Evolutionary conservation across 108 stramenopile species (phyloP).

Genomic region (Fragilariopsis cylindrus): DNA sequence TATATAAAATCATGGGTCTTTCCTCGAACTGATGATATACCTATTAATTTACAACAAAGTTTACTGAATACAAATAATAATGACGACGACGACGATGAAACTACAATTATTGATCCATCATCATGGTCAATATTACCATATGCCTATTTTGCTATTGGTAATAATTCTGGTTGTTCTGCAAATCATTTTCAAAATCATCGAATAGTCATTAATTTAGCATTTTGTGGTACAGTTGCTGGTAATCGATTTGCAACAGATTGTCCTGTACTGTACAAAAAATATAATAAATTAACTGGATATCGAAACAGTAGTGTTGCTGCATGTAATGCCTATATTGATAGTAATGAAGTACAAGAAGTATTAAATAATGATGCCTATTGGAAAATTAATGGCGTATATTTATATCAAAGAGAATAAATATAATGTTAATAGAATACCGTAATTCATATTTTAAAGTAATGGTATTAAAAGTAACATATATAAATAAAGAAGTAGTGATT

Average conservation of each 20-base stretch:
- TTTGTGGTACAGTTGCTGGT: conserved; percentile 86
- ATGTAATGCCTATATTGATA: conserved; percentile 76
- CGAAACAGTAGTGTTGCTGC: conserved; percentile 45
- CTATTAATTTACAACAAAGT: conserved; percentile 28
- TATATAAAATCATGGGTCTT: conserved; percentile 88
- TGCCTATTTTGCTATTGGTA: conserved; percentile 84
- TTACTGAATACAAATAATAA: conserved; percentile 12
- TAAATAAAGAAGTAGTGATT: no score
- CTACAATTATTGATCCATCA: conserved; percentile 52
- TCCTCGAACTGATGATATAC: conserved; percentile 45
- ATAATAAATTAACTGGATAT: conserved; percentile 18
- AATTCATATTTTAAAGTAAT: no score
- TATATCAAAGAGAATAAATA: conserved; percentile 60
- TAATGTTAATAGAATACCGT: no score
- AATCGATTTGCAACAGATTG: conserved; percentile 80
- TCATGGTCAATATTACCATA: conserved; percentile 77
- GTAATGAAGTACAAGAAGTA: conserved; percentile 51
- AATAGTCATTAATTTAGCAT: conserved; percentile 81
- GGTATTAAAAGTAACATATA: no score
- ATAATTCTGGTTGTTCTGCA: conserved; percentile 62
- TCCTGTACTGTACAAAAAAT: conserved; percentile 45
- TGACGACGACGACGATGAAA: conserved; percentile 34
- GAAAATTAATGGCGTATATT: conserved; percentile 84
- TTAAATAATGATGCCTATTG: conserved; percentile 65
- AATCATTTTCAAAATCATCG: conserved; percentile 86